Base-by-base conservation (phyloP, 306 rosid genomes). In the Rubus parviflorus region DNA sequence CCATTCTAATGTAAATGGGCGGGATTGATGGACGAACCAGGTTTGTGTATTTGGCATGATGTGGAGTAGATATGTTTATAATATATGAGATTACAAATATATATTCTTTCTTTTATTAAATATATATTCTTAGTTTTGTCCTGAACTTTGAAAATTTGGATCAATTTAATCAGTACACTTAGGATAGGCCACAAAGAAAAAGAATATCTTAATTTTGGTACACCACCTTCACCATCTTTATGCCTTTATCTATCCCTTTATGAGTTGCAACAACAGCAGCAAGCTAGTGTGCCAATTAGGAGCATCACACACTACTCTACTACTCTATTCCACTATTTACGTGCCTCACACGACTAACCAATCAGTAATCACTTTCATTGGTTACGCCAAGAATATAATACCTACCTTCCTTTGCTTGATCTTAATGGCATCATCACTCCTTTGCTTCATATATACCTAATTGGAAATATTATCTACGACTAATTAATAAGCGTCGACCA, bases 261-360 rank as follows among this genome's bases (percentile, higher is more conserved):
- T 11, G 19, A 70, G 8, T 10, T 25, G 49, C 56, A 15, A 11
- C 10, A 67, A 42, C 71, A n/a, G 16, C 30, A 12, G 6, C 52
- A 46, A 51, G 6, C 52, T 22, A 51, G 56, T 51, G 63, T 57
- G 35, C 35, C 88, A 72, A 46, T 70, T 77, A 68, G 83, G 65
- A 75, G 81, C 77, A 84, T 82, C 79, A 78, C 71, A 81, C 74
- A 57, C 37, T 65, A 37, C 20, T 51, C 56, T 52, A 30, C 35
- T 30, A 52, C 51, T 12, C 9, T 45, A 68, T 68, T 74, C 42
- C 68, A 67, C 49, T 47, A 47, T 47, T 87, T 82, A 81, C 94
- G 90, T 88, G 92, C 85, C 81, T 88, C 90, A 70, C 91, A 90
- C 90, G 83, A 69, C 81, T 84, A 75, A 82, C 35, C 35, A 30